A percentile compares a stretch with the other conserved stretches of the same genome.
Evolutionary conservation across 148 eudicot genomes (phyloP).

Genomic region (Chenopodium berlandieri): DNA sequence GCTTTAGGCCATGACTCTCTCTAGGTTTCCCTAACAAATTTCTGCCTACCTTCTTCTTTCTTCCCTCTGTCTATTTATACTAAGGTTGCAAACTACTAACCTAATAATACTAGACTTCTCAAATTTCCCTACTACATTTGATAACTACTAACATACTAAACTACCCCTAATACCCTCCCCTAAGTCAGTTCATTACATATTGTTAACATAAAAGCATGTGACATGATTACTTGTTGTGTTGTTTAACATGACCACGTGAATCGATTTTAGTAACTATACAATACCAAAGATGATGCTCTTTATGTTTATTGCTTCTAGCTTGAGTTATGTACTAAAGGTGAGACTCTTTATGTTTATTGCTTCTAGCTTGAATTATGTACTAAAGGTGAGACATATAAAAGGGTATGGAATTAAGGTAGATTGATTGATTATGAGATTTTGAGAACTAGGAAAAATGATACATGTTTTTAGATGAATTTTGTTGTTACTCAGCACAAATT

Average conservation of each 20-base stretch:
- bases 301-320: not conserved
- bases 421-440: not conserved
- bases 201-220: not conserved
- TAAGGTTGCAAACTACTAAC: too few species aligned
- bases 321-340: not conserved
- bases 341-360: not conserved
- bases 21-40: too few species aligned
- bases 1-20: too few species aligned
- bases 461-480: not conserved
- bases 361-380: not conserved
- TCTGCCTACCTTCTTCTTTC: too few species aligned
- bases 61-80: too few species aligned
- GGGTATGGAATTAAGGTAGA: not conserved
- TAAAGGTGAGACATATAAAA: not conserved
- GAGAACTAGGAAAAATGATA: not conserved
- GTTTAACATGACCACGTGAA: not conserved
- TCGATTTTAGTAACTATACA: not conserved
- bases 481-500: not conserved
- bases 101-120: too few species aligned
- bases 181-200: too few species aligned
- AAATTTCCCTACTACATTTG: too few species aligned
- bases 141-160: too few species aligned
- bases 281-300: not conserved
- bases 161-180: too few species aligned
- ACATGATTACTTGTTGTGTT: not conserved